Evolutionary conservation across 2,329 filamentous ascomycete genomes (phyloP), one percentile per base, ranked within the genome.

Genomic region (Cryphonectria nitschkei): DNA sequence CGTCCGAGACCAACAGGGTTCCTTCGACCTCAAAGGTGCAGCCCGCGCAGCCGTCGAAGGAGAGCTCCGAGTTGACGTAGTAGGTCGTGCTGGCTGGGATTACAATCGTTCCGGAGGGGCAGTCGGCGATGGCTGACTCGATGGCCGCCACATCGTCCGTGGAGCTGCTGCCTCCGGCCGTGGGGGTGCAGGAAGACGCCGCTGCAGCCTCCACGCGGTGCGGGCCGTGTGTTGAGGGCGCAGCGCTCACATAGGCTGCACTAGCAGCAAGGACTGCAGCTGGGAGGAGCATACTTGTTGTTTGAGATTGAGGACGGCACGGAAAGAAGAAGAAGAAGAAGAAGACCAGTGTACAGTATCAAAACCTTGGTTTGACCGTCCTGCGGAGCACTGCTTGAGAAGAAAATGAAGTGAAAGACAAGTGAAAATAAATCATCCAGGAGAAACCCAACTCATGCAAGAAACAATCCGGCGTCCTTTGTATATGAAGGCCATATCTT

Each of bases 1-100:
- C 76, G 2, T 78, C 76, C 1, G 80, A 78, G 4, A 81, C 80
- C 68, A 81, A 81, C 5, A 86, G 74, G 0, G 79, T 77, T 0
- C 84, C 84, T 69, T 86, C 82, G 7, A 86, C 76, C 70, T 85
- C 81, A 64, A 85, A 78, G 60, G 82, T 81, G 73, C 84, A 86
- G n/a, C 77, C 78, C 4, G 73, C 74, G 74, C 84, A 85, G 2
- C 80, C 80, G 1, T 77, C 76, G 52, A 85, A 82, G 61, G 81
- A 77, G 13, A 86, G 75, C 0, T 79, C 79, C n/a, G 81, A 82
- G 69, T 81, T 81, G 39, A 85, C 76, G 69, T 79, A 79, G 75
- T 84, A 86, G 0, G 82, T 83, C 3, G 74, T 77, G 13, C 78
- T 79, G 0, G 78, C 75, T 0, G 83, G 83, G 46, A 86, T 80